Percentiles rank a stretch among this genome's conserved stretches.
Conservation (phyloP, 768 basidiomycete species). For the Amanita polypyramis region DNA sequence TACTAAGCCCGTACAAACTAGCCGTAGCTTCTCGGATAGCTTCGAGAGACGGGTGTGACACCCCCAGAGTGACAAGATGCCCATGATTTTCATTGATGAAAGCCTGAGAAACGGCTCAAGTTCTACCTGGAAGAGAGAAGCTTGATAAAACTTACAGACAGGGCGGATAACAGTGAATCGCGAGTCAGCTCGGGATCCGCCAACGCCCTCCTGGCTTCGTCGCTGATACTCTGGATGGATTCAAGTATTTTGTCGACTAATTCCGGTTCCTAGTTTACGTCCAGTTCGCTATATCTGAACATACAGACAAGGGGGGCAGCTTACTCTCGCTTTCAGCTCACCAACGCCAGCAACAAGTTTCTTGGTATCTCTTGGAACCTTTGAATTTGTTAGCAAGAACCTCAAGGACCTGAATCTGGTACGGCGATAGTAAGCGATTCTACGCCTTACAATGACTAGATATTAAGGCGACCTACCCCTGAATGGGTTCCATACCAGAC, state of each 20-base stretch:
- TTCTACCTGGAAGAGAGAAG: constrained; percentile 10
- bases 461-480: constrained; percentile 49
- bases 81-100: constrained; percentile 86
- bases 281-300: constrained; percentile 9
- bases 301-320: constrained; percentile 12
- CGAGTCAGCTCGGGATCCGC: constrained; percentile 67
- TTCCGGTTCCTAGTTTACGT: constrained; percentile 61
- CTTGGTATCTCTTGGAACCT: constrained; percentile 90
- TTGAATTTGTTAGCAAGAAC: constrained; percentile 89
- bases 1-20: constrained; percentile 60
- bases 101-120: constrained; percentile 30
- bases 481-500: constrained; percentile 75
- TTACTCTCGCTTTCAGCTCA: constrained; percentile 51
- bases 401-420: constrained; percentile 80
- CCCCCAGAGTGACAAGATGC: constrained; percentile 75
- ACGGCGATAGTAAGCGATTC: constrained; percentile 9
- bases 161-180: constrained; percentile 45
- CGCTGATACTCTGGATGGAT: constrained; percentile 76
- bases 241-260: constrained; percentile 67
- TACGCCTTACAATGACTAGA: constrained; percentile 1
- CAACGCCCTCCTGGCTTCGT: constrained; percentile 68
- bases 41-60: constrained; percentile 87
- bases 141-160: constrained; percentile 49
- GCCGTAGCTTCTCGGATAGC: constrained; percentile 64
- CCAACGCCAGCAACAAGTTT: constrained; percentile 86